Conservation (phyloP, 345 rosid genomes). For the Dovyalis caffra region DNA sequence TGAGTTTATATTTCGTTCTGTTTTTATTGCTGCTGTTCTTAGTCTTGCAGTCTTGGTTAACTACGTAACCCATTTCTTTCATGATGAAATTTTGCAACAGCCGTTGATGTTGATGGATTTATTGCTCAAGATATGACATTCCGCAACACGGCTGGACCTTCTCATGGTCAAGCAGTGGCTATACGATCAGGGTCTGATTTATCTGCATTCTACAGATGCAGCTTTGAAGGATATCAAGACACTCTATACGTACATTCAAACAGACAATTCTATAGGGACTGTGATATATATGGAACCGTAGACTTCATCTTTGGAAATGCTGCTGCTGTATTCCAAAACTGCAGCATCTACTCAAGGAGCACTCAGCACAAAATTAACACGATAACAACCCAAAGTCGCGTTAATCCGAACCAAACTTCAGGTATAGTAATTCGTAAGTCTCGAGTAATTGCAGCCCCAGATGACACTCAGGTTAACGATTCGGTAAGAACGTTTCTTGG, state of each 20-base stretch:
- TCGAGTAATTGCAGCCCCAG: slow-evolving; percentile 18
- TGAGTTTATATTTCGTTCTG: background rate
- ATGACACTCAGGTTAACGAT: background rate
- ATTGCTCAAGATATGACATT: slow-evolving; percentile 22
- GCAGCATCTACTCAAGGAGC: slow-evolving; percentile 10
- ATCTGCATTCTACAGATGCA: slow-evolving; percentile 28
- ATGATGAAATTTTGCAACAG: slow-evolving; percentile 14
- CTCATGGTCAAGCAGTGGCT: slow-evolving; percentile 28
- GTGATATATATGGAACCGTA: slow-evolving; percentile 26
- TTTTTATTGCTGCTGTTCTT: background rate
- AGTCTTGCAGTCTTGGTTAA: background rate
- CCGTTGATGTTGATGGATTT: slow-evolving; percentile 22
- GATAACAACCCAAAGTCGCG: slow-evolving; percentile 34
- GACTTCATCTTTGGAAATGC: slow-evolving; percentile 42
- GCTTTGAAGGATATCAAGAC: slow-evolving; percentile 27
- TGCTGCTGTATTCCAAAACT: slow-evolving; percentile 24
- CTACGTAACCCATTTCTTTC: background rate
- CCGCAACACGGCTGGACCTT: slow-evolving; percentile 30
- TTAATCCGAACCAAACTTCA: slow-evolving; percentile 7
- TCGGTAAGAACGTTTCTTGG: slow-evolving; percentile 19
- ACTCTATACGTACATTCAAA: slow-evolving; percentile 20
- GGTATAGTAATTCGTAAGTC: slow-evolving; percentile 26
- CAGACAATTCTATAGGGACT: slow-evolving; percentile 35
- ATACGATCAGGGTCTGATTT: slow-evolving; percentile 18
- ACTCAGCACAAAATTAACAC: slow-evolving; percentile 6